Base-by-base conservation (phyloP, 306 rosid species). In the Biancaea sappan region DNA sequence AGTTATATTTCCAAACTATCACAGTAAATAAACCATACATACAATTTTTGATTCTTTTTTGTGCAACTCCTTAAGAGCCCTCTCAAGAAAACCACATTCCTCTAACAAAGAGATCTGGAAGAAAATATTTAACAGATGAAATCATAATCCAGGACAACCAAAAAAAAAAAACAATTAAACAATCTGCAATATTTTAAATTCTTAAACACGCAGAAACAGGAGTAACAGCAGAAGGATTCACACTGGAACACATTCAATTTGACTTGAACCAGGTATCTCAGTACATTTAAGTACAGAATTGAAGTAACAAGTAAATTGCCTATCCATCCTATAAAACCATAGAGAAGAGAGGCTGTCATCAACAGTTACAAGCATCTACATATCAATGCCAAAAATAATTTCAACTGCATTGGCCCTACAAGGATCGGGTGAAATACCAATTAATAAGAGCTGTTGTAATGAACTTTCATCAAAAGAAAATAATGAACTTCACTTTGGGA, bases 51-150 rank as follows among this genome's bases (percentile, higher is more conserved):
- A 65, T 80, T 84, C 96, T 66, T 88, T 86, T 85, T 84, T 91
- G 72, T 40, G 92, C 86, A 94, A 85, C 80, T 94, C 98, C 79
- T 80, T 87, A 44, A 89, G 79, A 58, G 96, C 98, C 85, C 89
- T 88, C 76, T 91, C 96, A 74, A 81, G 73, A 63, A 60, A 74
- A 61, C 88, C 87, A 13, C 91, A 85, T 79, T 94, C 98, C 66
- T 94, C 97, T 60, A 94, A 77, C 93, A 91, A 79, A 43, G 98
- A 88, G 76, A 94, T 80, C 97, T 94, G 85, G 58, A 81, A 34
- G 58, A 60, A 78, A 52, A 63, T 38, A 66, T 37, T 75, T 65
- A 66, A 79, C 40, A 77, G 54, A 78, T n/a, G n/a, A 82, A 60
- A 60, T 43, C 76, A 72, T 67, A 58, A 66, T 50, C 51, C 35